Base-by-base conservation (phyloP, 2,329 filamentous ascomycete species). In the Byssothecium circinans region DNA sequence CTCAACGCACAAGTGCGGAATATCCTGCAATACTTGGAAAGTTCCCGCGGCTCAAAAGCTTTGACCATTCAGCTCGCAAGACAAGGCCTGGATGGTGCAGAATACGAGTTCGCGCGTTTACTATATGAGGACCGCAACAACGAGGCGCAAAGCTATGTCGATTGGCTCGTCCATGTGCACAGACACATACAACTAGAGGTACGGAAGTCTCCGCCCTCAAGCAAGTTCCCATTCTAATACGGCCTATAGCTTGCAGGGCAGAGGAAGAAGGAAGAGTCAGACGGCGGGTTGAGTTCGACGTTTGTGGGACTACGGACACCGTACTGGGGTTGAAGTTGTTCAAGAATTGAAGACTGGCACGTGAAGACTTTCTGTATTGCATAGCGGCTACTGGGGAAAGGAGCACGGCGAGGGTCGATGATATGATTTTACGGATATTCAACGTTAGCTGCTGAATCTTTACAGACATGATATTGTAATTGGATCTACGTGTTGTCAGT, bases 161-260 rank as follows among this genome's bases (percentile, higher is more conserved):
- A 99, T 74, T 99, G 94, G 94, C 78, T 99, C 64, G 94, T 99
- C 48, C 89, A 96, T 72, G 81, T 97, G 53, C 94, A 99, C 74
- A 87, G 92, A 61, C 86, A 88, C 58, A 94, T 99, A 56, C 91
- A 96, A 68, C 78, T 96, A 55, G 94, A 99, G 71, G 76, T 77
- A 67, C 61, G 69, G 62, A 52, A 33, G 39, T 22, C 33, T 8
- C 12, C 23, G 11, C 29, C 32, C 10, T 17, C 5, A n/a, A 42
- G 19, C 5, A 29, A 38, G 20, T 5, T 25, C 23, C n/a, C 6
- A 39, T 41, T 35, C 56, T 63, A 43, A 62, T 33, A 5, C 25
- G n/a, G 18, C 10, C 15, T 19, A 44, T 32, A 75, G 81, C 70
- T 83, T 57, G 77, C 78, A 39, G 87, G 87, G 14, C 86, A 89